A percentile compares a stretch with the other conserved stretches of the same genome.
phyloP scores from a whole-genome alignment of 495 filamentous ascomycete species.

The Aspergillus nanangensis region DNA sequence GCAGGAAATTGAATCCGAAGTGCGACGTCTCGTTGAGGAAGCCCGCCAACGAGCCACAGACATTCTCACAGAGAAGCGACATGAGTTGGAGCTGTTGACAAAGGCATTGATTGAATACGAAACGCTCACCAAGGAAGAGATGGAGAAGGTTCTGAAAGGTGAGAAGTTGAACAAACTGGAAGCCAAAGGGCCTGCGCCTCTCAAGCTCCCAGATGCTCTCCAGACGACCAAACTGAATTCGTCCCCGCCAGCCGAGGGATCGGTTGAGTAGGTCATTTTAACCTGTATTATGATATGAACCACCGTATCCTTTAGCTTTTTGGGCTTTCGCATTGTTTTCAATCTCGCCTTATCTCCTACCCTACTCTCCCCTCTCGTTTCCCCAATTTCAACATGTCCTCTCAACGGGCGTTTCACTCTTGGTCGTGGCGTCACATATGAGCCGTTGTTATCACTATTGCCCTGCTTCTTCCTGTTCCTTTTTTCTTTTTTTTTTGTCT shows the following conservation, averaged over 20 bases:
- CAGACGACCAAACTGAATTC: constrained; percentile 25
- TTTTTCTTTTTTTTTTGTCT: constrained; percentile 6
- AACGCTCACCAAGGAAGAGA: constrained; percentile 80
- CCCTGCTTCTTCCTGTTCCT: constrained; percentile 1
- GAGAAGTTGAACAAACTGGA: constrained; percentile 69
- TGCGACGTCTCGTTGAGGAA: constrained; percentile 79
- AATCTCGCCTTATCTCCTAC: constrained; percentile 3
- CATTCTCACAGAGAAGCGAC: constrained; percentile 64
- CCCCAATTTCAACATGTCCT: too few relatives aligned
- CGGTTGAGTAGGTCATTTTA: too few relatives aligned
- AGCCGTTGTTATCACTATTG: background rate
- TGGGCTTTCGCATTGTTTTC: too few relatives aligned
- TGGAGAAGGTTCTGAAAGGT: constrained; percentile 79
- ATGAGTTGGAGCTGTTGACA: constrained; percentile 81
- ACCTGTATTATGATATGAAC: too few relatives aligned
- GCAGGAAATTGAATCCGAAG: constrained; percentile 77
- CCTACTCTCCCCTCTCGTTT: constrained; percentile 5
- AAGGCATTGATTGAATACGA: constrained; percentile 92
- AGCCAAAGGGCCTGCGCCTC: constrained; percentile 36
- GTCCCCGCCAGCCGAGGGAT: constrained; percentile 10
- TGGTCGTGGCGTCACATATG: background rate
- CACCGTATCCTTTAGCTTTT: background rate
- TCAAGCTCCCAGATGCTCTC: constrained; percentile 52
- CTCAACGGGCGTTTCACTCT: too few relatives aligned
- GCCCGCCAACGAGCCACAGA: constrained; percentile 66